These are phyloP conservation scores for Drechslerella dactyloides DNA, from an alignment of 2,329 filamentous ascomycete species.

Conservation along the genomic window DNA sequence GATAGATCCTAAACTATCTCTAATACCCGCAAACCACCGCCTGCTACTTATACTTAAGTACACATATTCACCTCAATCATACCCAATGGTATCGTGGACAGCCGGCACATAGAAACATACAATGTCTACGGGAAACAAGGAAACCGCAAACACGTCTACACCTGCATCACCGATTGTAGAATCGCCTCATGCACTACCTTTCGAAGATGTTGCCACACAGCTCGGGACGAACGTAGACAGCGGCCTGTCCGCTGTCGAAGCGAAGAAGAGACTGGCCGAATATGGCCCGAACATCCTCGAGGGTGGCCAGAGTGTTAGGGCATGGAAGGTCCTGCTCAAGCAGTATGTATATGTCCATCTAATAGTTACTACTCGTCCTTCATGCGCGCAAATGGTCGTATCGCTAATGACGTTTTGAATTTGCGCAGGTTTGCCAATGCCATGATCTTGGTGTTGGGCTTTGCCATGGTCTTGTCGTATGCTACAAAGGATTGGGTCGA, in stretches of 20 bases:
- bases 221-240: conserved; percentile 70
- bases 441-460: conserved; percentile 60
- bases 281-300: conserved; percentile 75
- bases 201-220: conserved; percentile 68
- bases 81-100: conserved; percentile 32
- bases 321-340: conserved; percentile 73
- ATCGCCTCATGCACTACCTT: conserved; percentile 62
- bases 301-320: conserved; percentile 70
- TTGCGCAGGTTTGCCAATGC: conserved; percentile 37
- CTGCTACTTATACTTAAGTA: background rate
- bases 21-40: no score
- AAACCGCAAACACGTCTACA: conserved; percentile 34
- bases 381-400: background rate
- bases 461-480: conserved; percentile 67
- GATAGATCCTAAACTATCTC: background rate
- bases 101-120: conserved; percentile 16
- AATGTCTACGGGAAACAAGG: conserved; percentile 34
- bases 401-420: background rate
- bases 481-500: conserved; percentile 68
- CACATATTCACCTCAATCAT: background rate
- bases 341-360: conserved; percentile 74
- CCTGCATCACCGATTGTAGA: no score
- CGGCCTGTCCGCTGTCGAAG: conserved; percentile 69
- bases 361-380: conserved; percentile 61
- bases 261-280: conserved; percentile 65